Conservation (phyloP, 768 basidiomycete genomes). For the Tylopilus rubrobrunneus region DNA sequence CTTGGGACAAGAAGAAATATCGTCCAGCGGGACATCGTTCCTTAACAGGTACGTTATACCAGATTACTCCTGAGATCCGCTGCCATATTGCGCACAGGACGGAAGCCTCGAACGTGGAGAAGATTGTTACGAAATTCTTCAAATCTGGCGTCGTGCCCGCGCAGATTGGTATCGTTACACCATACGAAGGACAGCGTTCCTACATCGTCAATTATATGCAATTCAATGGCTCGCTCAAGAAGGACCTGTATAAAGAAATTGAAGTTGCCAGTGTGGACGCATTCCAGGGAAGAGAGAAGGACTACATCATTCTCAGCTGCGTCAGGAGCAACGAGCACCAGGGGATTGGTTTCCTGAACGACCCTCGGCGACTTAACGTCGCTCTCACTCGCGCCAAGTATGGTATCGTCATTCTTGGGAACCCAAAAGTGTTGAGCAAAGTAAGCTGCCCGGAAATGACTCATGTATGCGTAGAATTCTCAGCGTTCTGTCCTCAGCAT, state of each 20-base stretch:
- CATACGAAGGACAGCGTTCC: slow-evolving; percentile 97
- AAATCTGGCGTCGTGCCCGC: slow-evolving; percentile 93
- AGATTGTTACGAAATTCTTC: slow-evolving; percentile 99
- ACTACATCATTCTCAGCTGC: slow-evolving; percentile 97
- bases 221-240: slow-evolving; percentile 98
- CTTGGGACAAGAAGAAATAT: slow-evolving; percentile 97
- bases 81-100: slow-evolving; percentile 52
- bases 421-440: slow-evolving; percentile 99
- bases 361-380: slow-evolving; percentile 93
- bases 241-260: slow-evolving; percentile 98
- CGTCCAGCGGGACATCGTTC: slow-evolving; percentile 97
- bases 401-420: slow-evolving; percentile 98
- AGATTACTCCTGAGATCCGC: background rate
- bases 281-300: slow-evolving; percentile 99
- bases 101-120: slow-evolving; percentile 98
- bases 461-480: slow-evolving; percentile 9
- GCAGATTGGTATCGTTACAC: slow-evolving; percentile 98
- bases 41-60: slow-evolving; percentile 65
- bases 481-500: slow-evolving; percentile 52
- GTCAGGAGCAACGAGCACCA: slow-evolving; percentile 99
- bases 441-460: slow-evolving; percentile 39
- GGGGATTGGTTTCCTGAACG: slow-evolving; percentile 98
- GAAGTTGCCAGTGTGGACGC: slow-evolving; percentile 99
- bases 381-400: slow-evolving; percentile 97
- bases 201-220: slow-evolving; percentile 99